Evolutionary conservation across 768 basidiomycete species (phyloP).

Genomic region (Auricularia sp.): DNA sequence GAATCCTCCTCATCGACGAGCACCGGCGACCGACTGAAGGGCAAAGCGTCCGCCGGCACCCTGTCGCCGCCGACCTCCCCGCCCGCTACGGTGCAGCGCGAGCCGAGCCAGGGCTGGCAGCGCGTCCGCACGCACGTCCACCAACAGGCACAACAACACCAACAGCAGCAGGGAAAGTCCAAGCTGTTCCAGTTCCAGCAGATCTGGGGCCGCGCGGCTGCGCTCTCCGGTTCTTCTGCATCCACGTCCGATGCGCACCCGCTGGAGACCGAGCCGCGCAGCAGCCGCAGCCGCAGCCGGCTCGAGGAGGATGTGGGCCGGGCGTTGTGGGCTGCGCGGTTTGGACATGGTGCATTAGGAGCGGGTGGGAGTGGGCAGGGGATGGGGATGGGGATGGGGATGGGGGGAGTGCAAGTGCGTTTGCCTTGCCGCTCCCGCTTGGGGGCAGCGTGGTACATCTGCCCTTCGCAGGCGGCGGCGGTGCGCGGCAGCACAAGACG

Average conservation of each 20-base stretch:
- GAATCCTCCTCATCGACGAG: too few species aligned
- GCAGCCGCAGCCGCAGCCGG: not conserved
- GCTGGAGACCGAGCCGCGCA: not conserved
- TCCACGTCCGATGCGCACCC: not conserved
- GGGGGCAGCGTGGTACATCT: not conserved
- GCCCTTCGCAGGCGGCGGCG: too few species aligned
- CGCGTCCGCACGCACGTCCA: not conserved
- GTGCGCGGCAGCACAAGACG: too few species aligned
- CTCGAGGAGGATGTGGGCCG: not conserved
- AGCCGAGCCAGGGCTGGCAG: not conserved
- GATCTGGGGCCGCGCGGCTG: constrained; percentile 18
- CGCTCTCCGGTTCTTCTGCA: not conserved
- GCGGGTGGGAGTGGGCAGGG: not conserved
- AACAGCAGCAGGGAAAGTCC: constrained; percentile 34
- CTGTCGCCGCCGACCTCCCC: not conserved
- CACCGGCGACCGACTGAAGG: not conserved
- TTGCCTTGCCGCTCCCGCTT: not conserved
- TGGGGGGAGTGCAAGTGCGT: not conserved
- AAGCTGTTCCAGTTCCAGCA: constrained; percentile 48
- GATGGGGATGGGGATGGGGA: not conserved
- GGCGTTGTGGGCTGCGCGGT: not conserved
- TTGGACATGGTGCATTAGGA: not conserved
- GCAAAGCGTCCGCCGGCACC: not conserved
- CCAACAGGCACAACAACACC: not conserved
- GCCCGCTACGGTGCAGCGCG: not conserved